phyloP scores from a whole-genome alignment of 73 alveolate genomes.

The Tetrahymena malaccensis region DNA sequence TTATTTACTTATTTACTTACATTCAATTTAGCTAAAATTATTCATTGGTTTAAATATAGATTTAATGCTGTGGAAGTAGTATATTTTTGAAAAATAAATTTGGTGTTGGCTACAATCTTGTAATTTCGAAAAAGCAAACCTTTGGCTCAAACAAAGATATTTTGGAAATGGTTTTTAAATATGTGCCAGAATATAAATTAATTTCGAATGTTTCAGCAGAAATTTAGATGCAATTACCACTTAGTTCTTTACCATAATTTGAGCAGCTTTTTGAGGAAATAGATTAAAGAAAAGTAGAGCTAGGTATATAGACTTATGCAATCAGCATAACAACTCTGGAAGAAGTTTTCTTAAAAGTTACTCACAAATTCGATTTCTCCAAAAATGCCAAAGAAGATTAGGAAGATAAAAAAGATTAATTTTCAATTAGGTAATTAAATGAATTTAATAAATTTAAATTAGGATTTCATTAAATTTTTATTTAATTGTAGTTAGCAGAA shows the following conservation, averaged over 20 bases:
- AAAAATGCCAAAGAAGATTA: conserved; percentile 9
- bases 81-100: conserved; percentile 53
- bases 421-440: conserved; percentile 33
- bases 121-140: conserved; percentile 43
- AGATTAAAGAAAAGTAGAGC: conserved; percentile 28
- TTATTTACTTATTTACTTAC: neutral
- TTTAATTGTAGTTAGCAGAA: neutral
- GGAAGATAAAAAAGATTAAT: conserved; percentile 45
- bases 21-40: neutral
- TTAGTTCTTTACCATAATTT: conserved; percentile 12
- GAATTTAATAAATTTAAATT: neutral
- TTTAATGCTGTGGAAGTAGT: conserved; percentile 49
- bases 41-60: conserved; percentile 53
- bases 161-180: neutral
- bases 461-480: too few species aligned
- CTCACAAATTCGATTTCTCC: neutral
- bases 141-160: neutral
- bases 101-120: conserved; percentile 78
- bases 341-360: conserved; percentile 85
- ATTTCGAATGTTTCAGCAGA: neutral
- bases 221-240: conserved; percentile 11
- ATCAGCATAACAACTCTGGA: conserved; percentile 86
- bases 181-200: neutral
- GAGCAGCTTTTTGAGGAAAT: conserved; percentile 36
- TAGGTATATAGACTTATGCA: conserved; percentile 49